Percentiles rank a stretch among this genome's conserved stretches.
These are phyloP conservation scores for Orbilia blumenaviensis DNA, from an alignment of 2,329 filamentous ascomycete genomes.

Conservation along the genomic window DNA sequence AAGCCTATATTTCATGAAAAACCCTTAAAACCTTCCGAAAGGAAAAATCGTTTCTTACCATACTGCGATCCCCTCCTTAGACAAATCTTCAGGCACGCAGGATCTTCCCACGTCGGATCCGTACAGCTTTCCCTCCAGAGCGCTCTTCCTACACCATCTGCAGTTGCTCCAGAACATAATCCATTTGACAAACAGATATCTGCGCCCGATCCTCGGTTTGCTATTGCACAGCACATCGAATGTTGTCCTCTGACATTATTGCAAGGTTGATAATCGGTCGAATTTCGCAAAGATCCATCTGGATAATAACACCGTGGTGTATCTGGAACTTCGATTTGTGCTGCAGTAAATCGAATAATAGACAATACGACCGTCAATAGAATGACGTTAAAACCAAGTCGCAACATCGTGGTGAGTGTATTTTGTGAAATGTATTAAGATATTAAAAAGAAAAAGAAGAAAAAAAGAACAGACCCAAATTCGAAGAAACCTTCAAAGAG, in stretches of 20 bases:
- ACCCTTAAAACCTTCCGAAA: too few relatives aligned
- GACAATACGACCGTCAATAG: background rate
- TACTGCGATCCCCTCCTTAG: conserved; percentile 5
- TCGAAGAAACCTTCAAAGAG: background rate
- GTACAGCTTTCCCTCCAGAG: conserved; percentile 57
- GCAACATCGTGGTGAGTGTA: background rate
- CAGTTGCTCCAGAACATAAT: background rate
- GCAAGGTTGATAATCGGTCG: conserved; percentile 35
- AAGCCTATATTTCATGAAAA: background rate
- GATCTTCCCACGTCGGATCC: conserved; percentile 56
- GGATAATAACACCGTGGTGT: conserved; percentile 24
- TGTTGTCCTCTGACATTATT: conserved; percentile 7
- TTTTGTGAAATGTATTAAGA: background rate
- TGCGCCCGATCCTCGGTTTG: background rate
- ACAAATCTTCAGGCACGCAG: conserved; percentile 56
- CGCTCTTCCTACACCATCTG: background rate
- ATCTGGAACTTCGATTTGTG: conserved; percentile 19
- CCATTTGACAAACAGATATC: conserved; percentile 21
- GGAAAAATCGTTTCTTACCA: background rate
- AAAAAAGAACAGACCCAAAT: background rate
- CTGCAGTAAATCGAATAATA: background rate
- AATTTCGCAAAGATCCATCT: conserved; percentile 20
- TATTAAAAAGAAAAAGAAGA: background rate
- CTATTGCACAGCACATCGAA: conserved; percentile 35
- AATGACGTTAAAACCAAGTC: background rate